A percentile compares a stretch with the other conserved stretches of the same genome.
Conservation (phyloP, 2,329 filamentous ascomycete species). For the Orbilia quercus region DNA sequence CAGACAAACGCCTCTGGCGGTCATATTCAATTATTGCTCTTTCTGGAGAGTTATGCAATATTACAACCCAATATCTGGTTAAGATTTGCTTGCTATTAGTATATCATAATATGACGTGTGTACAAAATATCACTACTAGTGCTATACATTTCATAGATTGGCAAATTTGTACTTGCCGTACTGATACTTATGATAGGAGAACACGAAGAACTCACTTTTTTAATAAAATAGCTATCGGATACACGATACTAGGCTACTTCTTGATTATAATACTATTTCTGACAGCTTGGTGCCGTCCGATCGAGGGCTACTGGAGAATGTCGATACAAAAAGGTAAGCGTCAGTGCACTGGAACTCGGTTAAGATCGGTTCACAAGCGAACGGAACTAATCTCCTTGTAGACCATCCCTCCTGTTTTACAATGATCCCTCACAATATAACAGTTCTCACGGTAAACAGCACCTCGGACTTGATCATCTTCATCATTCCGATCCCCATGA, state of each 20-base stretch:
- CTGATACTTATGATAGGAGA: constrained; percentile 2
- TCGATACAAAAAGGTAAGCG: constrained; percentile 12
- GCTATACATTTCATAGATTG: neutral
- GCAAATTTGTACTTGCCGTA: too few relatives aligned
- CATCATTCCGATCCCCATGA: constrained; percentile 23
- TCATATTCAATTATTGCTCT: constrained; percentile 12
- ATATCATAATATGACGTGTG: constrained; percentile 36
- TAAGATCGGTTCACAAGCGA: too few relatives aligned
- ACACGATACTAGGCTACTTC: constrained; percentile 18
- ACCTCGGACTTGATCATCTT: constrained; percentile 25
- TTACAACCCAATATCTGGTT: constrained; percentile 32
- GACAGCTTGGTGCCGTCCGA: constrained; percentile 35
- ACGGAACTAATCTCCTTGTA: too few relatives aligned
- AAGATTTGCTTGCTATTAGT: constrained; percentile 37
- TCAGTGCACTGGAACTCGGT: too few relatives aligned
- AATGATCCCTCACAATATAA: constrained; percentile 24
- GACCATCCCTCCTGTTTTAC: constrained; percentile 16
- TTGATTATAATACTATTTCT: constrained; percentile 27
- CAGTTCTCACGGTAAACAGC: constrained; percentile 22
- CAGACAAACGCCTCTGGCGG: constrained; percentile 5
- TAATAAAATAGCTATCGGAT: constrained; percentile 19
- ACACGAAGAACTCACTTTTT: constrained; percentile 25
- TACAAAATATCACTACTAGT: constrained; percentile 2
- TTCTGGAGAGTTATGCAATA: constrained; percentile 31
- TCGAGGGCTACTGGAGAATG: constrained; percentile 31